Percentiles rank a stretch among this genome's conserved stretches.
Evolutionary conservation across 352 stramenopile genomes (phyloP).

Genomic region (Phytophthora sp.): DNA sequence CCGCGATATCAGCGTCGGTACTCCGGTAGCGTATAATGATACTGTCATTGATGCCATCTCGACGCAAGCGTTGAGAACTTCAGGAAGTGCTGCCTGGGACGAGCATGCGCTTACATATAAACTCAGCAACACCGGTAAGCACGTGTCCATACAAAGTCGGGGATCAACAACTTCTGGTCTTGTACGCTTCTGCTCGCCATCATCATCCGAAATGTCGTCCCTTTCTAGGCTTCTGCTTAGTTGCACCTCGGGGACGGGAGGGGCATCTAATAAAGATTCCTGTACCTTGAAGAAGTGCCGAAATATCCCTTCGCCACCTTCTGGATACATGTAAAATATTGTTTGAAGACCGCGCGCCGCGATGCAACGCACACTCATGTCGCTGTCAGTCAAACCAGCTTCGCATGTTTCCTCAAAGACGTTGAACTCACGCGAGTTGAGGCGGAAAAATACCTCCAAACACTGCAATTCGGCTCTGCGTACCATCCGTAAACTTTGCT

Average conservation of each 20-base stretch:
- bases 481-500: conserved; percentile 35
- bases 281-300: conserved; percentile 56
- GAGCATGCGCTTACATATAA: conserved; percentile 76
- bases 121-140: conserved; percentile 54
- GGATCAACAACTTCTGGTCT: conserved; percentile 19
- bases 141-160: conserved; percentile 42
- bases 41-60: conserved; percentile 47
- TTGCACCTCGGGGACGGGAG: conserved; percentile 4
- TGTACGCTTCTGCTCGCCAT: conserved; percentile 4
- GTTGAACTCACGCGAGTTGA: conserved; percentile 58
- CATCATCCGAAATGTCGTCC: neutral
- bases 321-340: conserved; percentile 84
- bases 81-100: conserved; percentile 55
- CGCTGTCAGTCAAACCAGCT: conserved; percentile 52
- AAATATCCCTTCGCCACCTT: conserved; percentile 65
- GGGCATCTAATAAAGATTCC: conserved; percentile 31
- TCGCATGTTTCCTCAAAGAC: conserved; percentile 63
- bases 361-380: conserved; percentile 59
- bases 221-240: neutral
- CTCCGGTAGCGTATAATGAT: conserved; percentile 43
- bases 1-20: conserved; percentile 42
- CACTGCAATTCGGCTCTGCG: conserved; percentile 51
- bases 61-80: conserved; percentile 59
- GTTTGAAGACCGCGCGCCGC: conserved; percentile 63
- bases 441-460: conserved; percentile 73